A percentile compares a stretch with the other conserved stretches of the same genome.
phyloP scores from a whole-genome alignment of 441 rosid species.

The Brassica hybrid region DNA sequence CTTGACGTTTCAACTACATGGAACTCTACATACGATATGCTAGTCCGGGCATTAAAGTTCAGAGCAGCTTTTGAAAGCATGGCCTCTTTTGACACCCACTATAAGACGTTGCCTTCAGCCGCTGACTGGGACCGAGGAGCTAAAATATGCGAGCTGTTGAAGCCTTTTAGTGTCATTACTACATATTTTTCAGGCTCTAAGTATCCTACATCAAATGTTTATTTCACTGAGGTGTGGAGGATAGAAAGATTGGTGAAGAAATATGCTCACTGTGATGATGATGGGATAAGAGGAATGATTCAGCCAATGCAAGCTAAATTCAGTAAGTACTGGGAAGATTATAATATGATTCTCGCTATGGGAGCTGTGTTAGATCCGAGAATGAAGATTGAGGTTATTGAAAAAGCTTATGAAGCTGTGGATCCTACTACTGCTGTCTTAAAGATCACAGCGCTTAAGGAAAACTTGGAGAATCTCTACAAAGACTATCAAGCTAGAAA shows the following conservation, averaged over 20 bases:
- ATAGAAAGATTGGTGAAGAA: neutral
- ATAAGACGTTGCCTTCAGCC: neutral
- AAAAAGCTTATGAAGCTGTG: no score
- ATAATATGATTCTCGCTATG: no score
- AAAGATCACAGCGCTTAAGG: no score
- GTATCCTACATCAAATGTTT: neutral
- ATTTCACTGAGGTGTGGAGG: constrained; percentile 2
- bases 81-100: neutral
- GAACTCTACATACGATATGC: neutral
- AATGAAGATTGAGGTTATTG: no score
- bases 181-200: neutral
- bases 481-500: no score
- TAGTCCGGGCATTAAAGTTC: neutral
- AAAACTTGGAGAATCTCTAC: no score
- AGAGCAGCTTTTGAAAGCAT: neutral
- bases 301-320: no score
- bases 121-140: neutral
- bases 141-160: neutral
- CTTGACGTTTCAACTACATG: neutral
- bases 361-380: no score
- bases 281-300: no score
- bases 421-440: no score
- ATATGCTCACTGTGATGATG: no score
- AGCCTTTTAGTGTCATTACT: neutral
- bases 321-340: no score